Evolutionary conservation across 2,329 filamentous ascomycete species (phyloP).

Genomic region (Penicillium sp.): DNA sequence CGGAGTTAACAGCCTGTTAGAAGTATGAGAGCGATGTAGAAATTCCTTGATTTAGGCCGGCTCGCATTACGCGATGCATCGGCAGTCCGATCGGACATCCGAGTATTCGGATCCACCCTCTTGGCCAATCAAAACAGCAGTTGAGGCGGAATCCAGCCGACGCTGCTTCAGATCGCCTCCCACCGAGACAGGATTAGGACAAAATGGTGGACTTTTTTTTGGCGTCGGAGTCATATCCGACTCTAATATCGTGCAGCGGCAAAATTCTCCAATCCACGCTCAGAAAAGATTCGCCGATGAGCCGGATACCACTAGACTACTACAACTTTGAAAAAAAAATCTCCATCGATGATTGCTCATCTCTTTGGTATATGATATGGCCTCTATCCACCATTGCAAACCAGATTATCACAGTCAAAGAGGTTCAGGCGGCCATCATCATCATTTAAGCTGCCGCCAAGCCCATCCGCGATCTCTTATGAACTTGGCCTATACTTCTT

Average conservation of each 20-base stretch:
- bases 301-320: constrained; percentile 17
- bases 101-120: constrained; percentile 22
- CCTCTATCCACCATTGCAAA: neutral
- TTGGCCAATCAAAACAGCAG: constrained; percentile 14
- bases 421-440: neutral
- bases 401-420: neutral
- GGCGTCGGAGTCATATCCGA: constrained; percentile 28
- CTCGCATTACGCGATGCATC: constrained; percentile 12
- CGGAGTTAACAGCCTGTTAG: neutral
- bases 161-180: constrained; percentile 10
- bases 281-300: constrained; percentile 22
- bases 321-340: constrained; percentile 9
- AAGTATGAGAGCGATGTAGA: neutral
- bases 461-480: neutral
- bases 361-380: constrained; percentile 7
- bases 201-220: constrained; percentile 14
- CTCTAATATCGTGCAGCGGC: constrained; percentile 15
- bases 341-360: constrained; percentile 8
- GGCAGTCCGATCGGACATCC: constrained; percentile 30
- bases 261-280: constrained; percentile 25
- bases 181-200: constrained; percentile 18
- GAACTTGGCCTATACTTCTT: neutral
- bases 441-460: constrained; percentile 10
- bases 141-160: constrained; percentile 25
- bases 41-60: neutral